These are phyloP conservation scores for Pichia ethanolica DNA, from an alignment of 805 yeast genomes.

Conservation along the genomic window DNA sequence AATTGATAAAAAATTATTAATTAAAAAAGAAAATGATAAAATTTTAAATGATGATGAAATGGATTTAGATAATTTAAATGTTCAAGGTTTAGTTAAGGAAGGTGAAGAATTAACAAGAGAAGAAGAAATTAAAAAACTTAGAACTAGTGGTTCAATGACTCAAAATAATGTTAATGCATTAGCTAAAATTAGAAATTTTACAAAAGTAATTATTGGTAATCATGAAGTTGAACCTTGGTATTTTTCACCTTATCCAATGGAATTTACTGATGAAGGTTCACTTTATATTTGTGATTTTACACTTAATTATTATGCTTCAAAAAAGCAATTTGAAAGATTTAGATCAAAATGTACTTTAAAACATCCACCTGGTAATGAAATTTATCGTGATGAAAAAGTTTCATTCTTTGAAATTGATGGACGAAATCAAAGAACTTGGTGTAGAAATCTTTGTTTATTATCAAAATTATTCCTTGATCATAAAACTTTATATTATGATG, in stretches of 20 bases:
- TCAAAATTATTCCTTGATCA: conserved; percentile 90
- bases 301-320: conserved; percentile 78
- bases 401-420: conserved; percentile 98
- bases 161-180: conserved; percentile 77
- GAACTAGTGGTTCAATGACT: conserved; percentile 97
- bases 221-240: conserved; percentile 98
- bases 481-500: conserved; percentile 93
- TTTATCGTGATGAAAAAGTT: conserved; percentile 85
- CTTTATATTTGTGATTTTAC: conserved; percentile 90
- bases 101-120: conserved; percentile 76
- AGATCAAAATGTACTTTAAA: conserved; percentile 78
- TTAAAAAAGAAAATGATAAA: conserved; percentile 6
- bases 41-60: conserved; percentile 49
- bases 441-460: conserved; percentile 87
- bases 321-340: conserved; percentile 88
- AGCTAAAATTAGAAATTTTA: conserved; percentile 81
- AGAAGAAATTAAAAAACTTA: conserved; percentile 83
- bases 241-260: conserved; percentile 94
- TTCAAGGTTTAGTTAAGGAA: conserved; percentile 63
- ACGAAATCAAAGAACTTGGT: conserved; percentile 92
- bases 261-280: conserved; percentile 76
- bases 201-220: conserved; percentile 75
- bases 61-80: conserved; percentile 79
- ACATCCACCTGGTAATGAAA: conserved; percentile 98
- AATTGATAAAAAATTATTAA: conserved; percentile 1